Conservation (phyloP, 2,329 filamentous ascomycete species). For the Fusarium tricinctum region DNA sequence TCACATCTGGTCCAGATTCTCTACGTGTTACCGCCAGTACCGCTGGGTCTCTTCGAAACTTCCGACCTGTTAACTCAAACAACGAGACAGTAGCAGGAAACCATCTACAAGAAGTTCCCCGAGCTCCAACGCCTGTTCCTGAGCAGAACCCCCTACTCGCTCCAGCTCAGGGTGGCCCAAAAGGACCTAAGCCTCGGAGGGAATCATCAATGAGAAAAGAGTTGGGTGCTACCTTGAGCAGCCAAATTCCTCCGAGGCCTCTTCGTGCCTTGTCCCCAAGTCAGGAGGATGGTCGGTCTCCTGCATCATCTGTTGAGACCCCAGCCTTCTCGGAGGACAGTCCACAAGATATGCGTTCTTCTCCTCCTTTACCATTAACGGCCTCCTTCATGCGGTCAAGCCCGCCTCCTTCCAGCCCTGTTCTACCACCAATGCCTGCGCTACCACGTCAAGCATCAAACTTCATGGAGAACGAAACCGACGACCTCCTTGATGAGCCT, state of each 20-base stretch:
- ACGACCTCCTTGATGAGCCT: conserved; percentile 77
- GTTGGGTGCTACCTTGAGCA: conserved; percentile 62
- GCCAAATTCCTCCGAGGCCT: conserved; percentile 57
- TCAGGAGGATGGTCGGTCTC: conserved; percentile 67
- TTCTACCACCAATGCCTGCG: conserved; percentile 73
- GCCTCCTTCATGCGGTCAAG: conserved; percentile 68
- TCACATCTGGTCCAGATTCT: conserved; percentile 82
- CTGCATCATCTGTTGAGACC: conserved; percentile 67
- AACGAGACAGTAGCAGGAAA: conserved; percentile 59
- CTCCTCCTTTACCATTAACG: conserved; percentile 82
- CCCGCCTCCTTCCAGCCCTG: conserved; percentile 84
- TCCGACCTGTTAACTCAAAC: conserved; percentile 77
- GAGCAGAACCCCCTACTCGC: conserved; percentile 54
- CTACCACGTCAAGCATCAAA: conserved; percentile 80
- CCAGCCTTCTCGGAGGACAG: conserved; percentile 73
- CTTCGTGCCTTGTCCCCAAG: conserved; percentile 59
- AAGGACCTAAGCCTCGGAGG: conserved; percentile 63
- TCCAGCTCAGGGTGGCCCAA: conserved; percentile 51
- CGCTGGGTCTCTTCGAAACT: conserved; percentile 86
- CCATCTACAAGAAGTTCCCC: conserved; percentile 79
- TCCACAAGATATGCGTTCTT: conserved; percentile 87
- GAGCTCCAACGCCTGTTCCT: conserved; percentile 83
- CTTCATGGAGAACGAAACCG: conserved; percentile 84
- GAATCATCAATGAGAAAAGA: conserved; percentile 72
- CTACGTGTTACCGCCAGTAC: conserved; percentile 92